A percentile compares a stretch with the other conserved stretches of the same genome.
Evolutionary conservation across 164 flowering plant species (phyloP).

Genomic region (Buxus sempervirens): DNA sequence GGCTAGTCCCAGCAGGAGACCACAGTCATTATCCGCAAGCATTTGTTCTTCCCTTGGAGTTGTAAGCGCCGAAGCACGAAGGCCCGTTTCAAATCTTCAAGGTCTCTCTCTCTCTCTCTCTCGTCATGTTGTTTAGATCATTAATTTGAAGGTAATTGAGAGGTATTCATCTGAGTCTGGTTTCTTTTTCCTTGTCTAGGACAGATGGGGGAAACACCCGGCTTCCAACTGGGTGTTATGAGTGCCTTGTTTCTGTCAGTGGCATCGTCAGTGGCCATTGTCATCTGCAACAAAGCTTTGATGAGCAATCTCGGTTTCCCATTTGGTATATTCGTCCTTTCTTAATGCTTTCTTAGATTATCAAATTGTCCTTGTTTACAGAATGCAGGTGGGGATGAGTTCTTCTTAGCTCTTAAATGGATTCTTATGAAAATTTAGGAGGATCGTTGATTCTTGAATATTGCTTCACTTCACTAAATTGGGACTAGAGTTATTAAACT

Average conservation of each 20-base stretch:
- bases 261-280: constrained; percentile 90
- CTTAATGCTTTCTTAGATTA: constrained; percentile 1
- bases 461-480: not conserved
- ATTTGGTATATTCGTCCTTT: constrained; percentile 52
- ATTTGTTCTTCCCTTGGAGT: not conserved
- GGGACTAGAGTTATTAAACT: not conserved
- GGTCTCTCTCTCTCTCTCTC: not conserved
- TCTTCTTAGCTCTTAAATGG: not conserved
- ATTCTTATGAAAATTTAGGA: not conserved
- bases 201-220: constrained; percentile 68
- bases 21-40: too few species aligned
- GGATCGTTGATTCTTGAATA: too few species aligned
- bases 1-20: not conserved
- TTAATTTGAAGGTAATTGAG: not conserved
- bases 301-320: constrained; percentile 92
- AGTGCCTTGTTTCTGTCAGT: constrained; percentile 89
- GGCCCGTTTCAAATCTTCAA: not conserved
- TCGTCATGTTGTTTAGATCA: too few species aligned
- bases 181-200: not conserved
- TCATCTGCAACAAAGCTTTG: constrained; percentile 86
- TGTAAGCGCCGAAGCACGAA: not conserved
- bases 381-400: not conserved
- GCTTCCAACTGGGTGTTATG: constrained; percentile 69
- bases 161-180: not conserved
- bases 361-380: not conserved